Conservation (phyloP, 768 basidiomycete species). For the Kwoniella heveanensis region DNA sequence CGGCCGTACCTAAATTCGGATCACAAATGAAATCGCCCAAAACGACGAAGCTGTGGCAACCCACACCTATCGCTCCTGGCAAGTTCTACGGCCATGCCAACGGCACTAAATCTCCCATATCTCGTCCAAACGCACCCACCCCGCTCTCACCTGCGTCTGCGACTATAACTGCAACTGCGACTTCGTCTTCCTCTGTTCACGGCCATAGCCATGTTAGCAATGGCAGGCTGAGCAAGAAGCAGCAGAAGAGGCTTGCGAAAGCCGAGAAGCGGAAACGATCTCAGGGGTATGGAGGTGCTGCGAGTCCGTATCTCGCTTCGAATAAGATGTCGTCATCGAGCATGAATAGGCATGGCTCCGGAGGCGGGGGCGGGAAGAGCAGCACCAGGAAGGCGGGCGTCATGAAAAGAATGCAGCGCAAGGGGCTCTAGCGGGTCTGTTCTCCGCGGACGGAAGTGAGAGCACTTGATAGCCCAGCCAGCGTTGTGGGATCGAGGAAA, state of each 20-base stretch:
- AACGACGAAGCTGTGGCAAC: conserved; percentile 6
- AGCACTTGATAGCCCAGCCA: too few relatives aligned
- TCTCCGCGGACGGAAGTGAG: too few relatives aligned
- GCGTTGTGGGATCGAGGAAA: too few relatives aligned
- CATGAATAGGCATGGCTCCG: not conserved
- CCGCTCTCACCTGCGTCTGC: conserved; percentile 1
- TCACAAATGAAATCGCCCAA: conserved; percentile 5
- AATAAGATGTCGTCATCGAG: conserved; percentile 1
- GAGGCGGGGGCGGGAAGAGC: not conserved
- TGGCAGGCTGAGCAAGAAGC: conserved; percentile 14
- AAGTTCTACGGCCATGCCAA: conserved; percentile 14
- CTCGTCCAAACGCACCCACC: conserved; percentile 11
- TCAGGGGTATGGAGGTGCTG: not conserved
- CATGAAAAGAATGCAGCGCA: not conserved
- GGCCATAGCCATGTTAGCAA: not conserved
- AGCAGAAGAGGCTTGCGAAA: conserved; percentile 13
- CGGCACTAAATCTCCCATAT: conserved; percentile 19
- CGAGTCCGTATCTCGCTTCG: not conserved
- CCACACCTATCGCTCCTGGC: conserved; percentile 15
- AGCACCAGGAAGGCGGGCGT: not conserved
- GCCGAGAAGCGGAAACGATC: conserved; percentile 11
- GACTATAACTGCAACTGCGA: too few relatives aligned
- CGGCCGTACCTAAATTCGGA: conserved; percentile 19
- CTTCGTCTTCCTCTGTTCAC: too few relatives aligned
- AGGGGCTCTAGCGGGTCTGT: not conserved